Percentiles rank a stretch among this genome's conserved stretches.
Conservation (phyloP, 371 early-diverging fungal genomes). For the Lichtheimia corymbifera region DNA sequence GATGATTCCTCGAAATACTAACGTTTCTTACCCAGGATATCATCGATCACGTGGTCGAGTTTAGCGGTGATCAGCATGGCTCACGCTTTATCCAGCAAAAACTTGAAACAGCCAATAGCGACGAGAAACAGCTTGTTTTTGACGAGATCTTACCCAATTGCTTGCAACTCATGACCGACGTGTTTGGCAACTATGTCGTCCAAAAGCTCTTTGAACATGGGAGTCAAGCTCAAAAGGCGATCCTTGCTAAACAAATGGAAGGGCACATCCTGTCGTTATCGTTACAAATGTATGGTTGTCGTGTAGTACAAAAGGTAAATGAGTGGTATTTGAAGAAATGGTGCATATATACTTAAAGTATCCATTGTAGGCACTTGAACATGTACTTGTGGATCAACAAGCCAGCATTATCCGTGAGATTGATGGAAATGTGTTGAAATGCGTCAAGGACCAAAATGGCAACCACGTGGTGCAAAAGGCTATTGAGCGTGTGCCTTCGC, state of each 20-base stretch:
- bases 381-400: conserved; percentile 86
- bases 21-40: conserved; percentile 67
- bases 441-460: conserved; percentile 99
- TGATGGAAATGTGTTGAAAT: conserved; percentile 92
- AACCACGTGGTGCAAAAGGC: conserved; percentile 99
- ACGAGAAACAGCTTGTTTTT: conserved; percentile 96
- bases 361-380: conserved; percentile 80
- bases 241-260: conserved; percentile 91
- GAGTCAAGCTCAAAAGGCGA: conserved; percentile 81
- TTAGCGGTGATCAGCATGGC: conserved; percentile 99
- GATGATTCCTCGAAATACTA: not conserved
- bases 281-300: conserved; percentile 99
- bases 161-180: conserved; percentile 96
- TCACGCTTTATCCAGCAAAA: conserved; percentile 99
- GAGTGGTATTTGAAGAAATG: not conserved
- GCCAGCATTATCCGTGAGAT: conserved; percentile 90
- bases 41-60: conserved; percentile 90
- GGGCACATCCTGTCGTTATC: conserved; percentile 91
- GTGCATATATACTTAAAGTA: conserved; percentile 6
- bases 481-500: conserved; percentile 93
- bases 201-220: conserved; percentile 99
- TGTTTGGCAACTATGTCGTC: conserved; percentile 99
- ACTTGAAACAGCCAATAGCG: conserved; percentile 89
- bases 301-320: conserved; percentile 94
- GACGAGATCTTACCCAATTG: conserved; percentile 93